A percentile compares a stretch with the other conserved stretches of the same genome.
Conservation (phyloP, 2,329 filamentous ascomycete genomes). For the Dryadomyces quercivorus region DNA sequence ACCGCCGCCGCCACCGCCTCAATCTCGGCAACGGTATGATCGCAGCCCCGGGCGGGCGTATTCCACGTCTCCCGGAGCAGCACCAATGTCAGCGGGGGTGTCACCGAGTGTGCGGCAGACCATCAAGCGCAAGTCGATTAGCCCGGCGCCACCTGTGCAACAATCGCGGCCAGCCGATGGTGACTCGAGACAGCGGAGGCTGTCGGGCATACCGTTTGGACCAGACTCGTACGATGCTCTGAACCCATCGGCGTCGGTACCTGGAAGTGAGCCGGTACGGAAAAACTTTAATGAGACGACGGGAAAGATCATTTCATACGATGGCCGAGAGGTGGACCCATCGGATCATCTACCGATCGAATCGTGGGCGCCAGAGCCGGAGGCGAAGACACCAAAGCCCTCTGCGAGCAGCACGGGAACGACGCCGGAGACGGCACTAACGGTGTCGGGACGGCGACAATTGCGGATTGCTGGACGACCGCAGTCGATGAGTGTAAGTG, state of each 20-base stretch:
- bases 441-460: slow-evolving; percentile 32
- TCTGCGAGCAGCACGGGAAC: slow-evolving; percentile 10
- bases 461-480: slow-evolving; percentile 38
- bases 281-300: slow-evolving; percentile 37
- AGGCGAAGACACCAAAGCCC: slow-evolving; percentile 40
- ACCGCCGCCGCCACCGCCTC: background rate
- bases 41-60: slow-evolving; percentile 28
- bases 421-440: slow-evolving; percentile 6
- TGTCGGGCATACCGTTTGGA: slow-evolving; percentile 56
- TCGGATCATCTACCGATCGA: slow-evolving; percentile 70
- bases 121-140: slow-evolving; percentile 61
- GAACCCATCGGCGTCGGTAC: slow-evolving; percentile 43
- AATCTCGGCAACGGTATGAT: slow-evolving; percentile 15
- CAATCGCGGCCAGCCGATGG: slow-evolving; percentile 26
- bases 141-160: slow-evolving; percentile 41
- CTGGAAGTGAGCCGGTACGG: slow-evolving; percentile 20
- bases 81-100: slow-evolving; percentile 2
- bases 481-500: slow-evolving; percentile 16
- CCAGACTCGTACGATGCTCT: slow-evolving; percentile 65
- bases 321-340: slow-evolving; percentile 67
- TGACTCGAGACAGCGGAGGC: slow-evolving; percentile 22
- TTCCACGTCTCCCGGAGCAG: slow-evolving; percentile 8
- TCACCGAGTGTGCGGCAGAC: slow-evolving; percentile 32
- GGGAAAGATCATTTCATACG: slow-evolving; percentile 62
- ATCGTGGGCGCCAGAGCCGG: slow-evolving; percentile 66